phyloP scores from a whole-genome alignment of 202 grass and related monocot species.

The Hordeum pubiflorum region DNA sequence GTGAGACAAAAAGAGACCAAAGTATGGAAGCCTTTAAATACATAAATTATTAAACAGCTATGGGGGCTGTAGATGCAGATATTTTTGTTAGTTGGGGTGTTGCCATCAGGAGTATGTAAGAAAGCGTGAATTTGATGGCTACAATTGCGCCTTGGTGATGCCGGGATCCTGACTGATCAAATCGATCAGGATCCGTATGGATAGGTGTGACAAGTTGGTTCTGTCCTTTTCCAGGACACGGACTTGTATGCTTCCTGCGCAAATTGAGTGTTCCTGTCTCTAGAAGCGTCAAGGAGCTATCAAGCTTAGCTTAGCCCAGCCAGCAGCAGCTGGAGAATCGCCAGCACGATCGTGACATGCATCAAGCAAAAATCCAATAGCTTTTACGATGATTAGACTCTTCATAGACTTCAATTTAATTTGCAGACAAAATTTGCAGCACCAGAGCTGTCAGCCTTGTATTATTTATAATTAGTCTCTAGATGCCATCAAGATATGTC shows the following conservation, averaged over 20 bases:
- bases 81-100: slow-evolving; percentile 29
- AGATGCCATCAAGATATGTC: not conserved
- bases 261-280: slow-evolving; percentile 9
- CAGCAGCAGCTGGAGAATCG: slow-evolving; percentile 27
- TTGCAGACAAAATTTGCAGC: not conserved
- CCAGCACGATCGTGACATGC: slow-evolving; percentile 29
- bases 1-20: not conserved
- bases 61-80: not conserved
- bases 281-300: not conserved
- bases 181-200: slow-evolving; percentile 13
- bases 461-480: not conserved
- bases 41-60: not conserved
- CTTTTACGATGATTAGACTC: not conserved
- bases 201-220: slow-evolving; percentile 23
- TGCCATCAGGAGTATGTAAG: slow-evolving; percentile 24
- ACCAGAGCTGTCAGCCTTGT: not conserved
- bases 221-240: slow-evolving; percentile 21
- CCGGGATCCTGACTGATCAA: slow-evolving; percentile 1
- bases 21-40: not conserved
- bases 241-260: slow-evolving; percentile 7
- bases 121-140: slow-evolving; percentile 15
- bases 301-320: slow-evolving; percentile 7
- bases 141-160: slow-evolving; percentile 9
- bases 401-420: not conserved
- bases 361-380: not conserved